Evolutionary conservation across 2,329 filamentous ascomycete species (phyloP).

Genomic region (Stemphylium beticola): DNA sequence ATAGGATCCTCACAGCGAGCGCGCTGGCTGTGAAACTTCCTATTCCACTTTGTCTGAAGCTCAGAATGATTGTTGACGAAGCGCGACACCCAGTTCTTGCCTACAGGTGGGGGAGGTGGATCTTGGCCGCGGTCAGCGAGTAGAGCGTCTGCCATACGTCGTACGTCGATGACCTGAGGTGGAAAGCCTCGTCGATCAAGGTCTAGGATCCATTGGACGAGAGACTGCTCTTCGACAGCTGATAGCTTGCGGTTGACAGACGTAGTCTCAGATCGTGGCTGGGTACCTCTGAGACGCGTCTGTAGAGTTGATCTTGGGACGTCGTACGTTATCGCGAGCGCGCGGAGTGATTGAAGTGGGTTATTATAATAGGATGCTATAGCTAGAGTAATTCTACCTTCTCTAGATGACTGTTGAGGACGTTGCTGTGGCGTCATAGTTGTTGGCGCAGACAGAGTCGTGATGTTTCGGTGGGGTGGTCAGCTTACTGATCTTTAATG

Average conservation of each 20-base stretch:
- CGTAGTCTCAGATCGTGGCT: background rate
- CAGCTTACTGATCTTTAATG: background rate
- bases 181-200: too few relatives aligned
- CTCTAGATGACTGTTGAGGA: background rate
- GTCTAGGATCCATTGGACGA: too few relatives aligned
- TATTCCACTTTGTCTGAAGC: too few relatives aligned
- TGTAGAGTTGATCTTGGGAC: background rate
- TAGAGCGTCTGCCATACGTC: conserved; percentile 6
- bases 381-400: background rate
- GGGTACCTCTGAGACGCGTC: background rate
- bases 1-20: too few relatives aligned
- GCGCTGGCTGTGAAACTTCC: too few relatives aligned
- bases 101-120: too few relatives aligned
- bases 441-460: background rate
- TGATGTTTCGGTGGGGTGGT: background rate
- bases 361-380: background rate
- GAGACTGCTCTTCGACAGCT: background rate
- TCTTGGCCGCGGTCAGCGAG: background rate
- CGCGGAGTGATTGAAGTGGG: background rate
- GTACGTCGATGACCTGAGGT: background rate
- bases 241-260: conserved; percentile 12
- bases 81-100: too few relatives aligned
- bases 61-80: too few relatives aligned
- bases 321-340: background rate
- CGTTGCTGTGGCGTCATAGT: background rate